Evolutionary conservation across 139 green algal species (phyloP).

Genomic region (Chlamydomonas sp.): DNA sequence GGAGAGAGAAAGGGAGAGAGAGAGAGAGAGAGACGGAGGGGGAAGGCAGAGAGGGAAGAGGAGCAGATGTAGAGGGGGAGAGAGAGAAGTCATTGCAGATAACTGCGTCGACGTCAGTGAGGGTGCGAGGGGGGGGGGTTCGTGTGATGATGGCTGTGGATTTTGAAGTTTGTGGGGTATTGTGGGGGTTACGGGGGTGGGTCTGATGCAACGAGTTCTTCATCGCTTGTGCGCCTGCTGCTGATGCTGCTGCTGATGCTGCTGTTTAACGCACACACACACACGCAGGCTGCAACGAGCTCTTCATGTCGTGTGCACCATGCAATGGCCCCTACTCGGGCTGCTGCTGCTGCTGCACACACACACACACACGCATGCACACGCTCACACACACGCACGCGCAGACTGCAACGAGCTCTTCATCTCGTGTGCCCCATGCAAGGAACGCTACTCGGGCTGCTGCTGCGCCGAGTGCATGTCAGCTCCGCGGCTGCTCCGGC

Average conservation of each 20-base stretch:
- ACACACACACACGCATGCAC: too few species aligned
- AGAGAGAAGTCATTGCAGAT: too few species aligned
- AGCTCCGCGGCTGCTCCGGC: conserved; percentile 66
- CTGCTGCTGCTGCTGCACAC: not conserved
- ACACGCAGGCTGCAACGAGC: not conserved
- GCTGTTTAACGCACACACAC: not conserved
- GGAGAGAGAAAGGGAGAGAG: not conserved
- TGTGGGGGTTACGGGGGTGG: not conserved
- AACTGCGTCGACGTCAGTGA: too few species aligned
- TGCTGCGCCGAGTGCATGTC: conserved; percentile 71
- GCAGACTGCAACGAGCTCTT: conserved; percentile 61
- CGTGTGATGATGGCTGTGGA: not conserved
- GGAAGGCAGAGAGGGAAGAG: not conserved
- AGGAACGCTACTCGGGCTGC: conserved; percentile 53
- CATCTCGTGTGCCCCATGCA: conserved; percentile 68
- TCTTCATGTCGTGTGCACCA: not conserved
- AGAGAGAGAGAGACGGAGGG: not conserved
- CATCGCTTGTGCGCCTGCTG: not conserved
- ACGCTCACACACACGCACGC: too few species aligned
- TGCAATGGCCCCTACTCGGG: not conserved
- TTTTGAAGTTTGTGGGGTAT: not conserved
- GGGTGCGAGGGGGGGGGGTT: too few species aligned
- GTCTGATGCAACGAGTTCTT: not conserved
- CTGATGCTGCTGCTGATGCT: not conserved
- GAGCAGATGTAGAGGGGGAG: not conserved